Conservation (phyloP, 192 early-diverging fungal species). For the Spinellus fusiger region DNA sequence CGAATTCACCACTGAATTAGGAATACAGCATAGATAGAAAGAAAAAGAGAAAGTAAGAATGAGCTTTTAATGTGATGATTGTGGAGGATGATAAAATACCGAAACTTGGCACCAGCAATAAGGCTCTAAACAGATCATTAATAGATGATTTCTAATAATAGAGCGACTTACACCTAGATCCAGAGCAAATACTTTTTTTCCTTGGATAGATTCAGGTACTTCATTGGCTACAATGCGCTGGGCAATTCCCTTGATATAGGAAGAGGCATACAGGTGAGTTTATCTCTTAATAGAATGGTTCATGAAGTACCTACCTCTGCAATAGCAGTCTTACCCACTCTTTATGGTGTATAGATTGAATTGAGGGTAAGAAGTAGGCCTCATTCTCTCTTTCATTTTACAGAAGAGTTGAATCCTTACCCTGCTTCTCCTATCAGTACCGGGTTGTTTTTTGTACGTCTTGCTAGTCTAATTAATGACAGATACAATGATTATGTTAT, state of each 20-base stretch:
- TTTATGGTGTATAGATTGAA: neutral
- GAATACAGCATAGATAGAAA: neutral
- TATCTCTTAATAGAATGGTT: neutral
- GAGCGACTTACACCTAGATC: constrained; percentile 52
- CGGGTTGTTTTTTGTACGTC: constrained; percentile 77
- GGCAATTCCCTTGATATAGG: constrained; percentile 46
- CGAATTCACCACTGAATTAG: constrained; percentile 64
- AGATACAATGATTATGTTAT: neutral
- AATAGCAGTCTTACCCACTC: constrained; percentile 76
- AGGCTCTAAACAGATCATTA: constrained; percentile 16
- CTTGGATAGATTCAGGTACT: constrained; percentile 73
- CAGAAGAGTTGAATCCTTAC: too few species aligned
- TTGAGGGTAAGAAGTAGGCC: too few species aligned
- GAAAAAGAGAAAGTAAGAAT: neutral
- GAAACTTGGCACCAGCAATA: constrained; percentile 69
- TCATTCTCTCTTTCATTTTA: neutral
- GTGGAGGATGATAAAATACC: too few species aligned
- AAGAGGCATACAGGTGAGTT: too few species aligned
- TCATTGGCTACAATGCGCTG: constrained; percentile 72
- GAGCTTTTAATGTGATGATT: too few species aligned
- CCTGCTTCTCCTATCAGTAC: constrained; percentile 77
- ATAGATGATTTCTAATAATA: constrained; percentile 14
- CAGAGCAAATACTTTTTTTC: constrained; percentile 64
- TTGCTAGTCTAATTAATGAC: constrained; percentile 36
- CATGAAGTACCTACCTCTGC: constrained; percentile 40